These are phyloP conservation scores for Phtheirospermum japonicum DNA, from an alignment of 257 asterid genomes.

Conservation along the genomic window DNA sequence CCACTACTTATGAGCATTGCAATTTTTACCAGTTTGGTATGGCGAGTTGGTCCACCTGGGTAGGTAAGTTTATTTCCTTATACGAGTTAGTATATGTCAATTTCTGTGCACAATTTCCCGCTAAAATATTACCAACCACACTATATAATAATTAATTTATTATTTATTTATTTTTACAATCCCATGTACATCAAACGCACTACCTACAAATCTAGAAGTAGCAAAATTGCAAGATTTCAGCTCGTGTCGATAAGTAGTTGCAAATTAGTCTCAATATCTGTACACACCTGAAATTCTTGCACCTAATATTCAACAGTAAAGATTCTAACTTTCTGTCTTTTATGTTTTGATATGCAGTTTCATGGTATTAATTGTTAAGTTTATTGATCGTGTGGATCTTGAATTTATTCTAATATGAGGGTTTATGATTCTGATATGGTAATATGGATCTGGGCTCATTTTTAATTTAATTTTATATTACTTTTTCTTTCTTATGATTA, in stretches of 20 bases:
- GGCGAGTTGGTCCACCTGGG: conserved; percentile 27
- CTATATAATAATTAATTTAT: too few relatives aligned
- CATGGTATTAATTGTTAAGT: not conserved
- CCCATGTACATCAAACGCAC: too few relatives aligned
- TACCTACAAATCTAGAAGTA: too few relatives aligned
- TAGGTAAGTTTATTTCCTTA: conserved; percentile 14
- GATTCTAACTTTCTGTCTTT: conserved; percentile 27
- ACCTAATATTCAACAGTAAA: conserved; percentile 38
- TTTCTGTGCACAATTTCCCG: conserved; percentile 27
- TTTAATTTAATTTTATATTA: not conserved
- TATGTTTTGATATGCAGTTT: not conserved
- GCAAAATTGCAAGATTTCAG: too few relatives aligned
- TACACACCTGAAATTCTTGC: too few relatives aligned
- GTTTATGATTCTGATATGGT: conserved; percentile 30
- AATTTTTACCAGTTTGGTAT: conserved; percentile 28
- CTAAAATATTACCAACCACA: too few relatives aligned
- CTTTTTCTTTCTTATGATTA: not conserved
- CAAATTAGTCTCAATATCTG: too few relatives aligned
- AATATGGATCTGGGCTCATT: conserved; percentile 29
- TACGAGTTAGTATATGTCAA: too few relatives aligned
- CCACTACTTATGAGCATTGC: conserved; percentile 24
- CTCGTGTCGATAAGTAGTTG: too few relatives aligned
- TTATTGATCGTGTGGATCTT: conserved; percentile 29
- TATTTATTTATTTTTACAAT: too few relatives aligned
- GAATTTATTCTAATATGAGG: not conserved